Evolutionary conservation across 805 yeast species (phyloP), one percentile per base, ranked within the genome.

Genomic region (Jamesozyma hellenica): DNA sequence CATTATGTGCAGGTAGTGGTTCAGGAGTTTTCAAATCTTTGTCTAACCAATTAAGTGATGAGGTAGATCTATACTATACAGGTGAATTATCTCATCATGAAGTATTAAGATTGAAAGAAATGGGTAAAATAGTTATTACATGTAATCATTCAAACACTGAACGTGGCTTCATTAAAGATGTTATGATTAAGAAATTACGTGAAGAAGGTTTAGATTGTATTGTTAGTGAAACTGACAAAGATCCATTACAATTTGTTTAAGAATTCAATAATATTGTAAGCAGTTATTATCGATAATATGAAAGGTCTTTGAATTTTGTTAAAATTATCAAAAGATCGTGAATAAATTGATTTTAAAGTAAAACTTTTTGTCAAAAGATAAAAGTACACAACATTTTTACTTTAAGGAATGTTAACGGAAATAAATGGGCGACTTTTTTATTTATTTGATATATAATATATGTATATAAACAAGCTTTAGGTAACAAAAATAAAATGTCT

Each of bases 71-170:
- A 32, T 82, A 72, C 56, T 74, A 77, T 52, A 88, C 98, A 0
- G 99, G 99, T 2, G 99, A 92, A 56, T 63, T 92, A 48, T 80
- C 95, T 18, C 99, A 92, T 53, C 99, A 92, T 55, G 96, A 92
- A 58, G 81, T 82, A 9, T 68, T 92, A 30, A 73, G 61, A 42
- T 68, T 79, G 47, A 75, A 70, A 36, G 97, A 90, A 50, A 51
- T 65, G 13, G 95, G 95, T 0, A 67, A 75, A 14, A 66, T 76
- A 9, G 85, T 87, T 3, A 68, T 92, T 35, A 74, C 77, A 3
- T 82, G 94, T 51, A 90, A 90, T 52, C 98, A 92, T 54, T 74
- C 94, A 15, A 90, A 90, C 57, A 85, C 96, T 0, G 98, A 92
- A 61, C 68, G 98, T 41, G 95, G 94, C 0, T 92, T 79, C 54